phyloP scores from a whole-genome alignment of 2,329 filamentous ascomycete genomes.

The Aureobasidium musti region DNA sequence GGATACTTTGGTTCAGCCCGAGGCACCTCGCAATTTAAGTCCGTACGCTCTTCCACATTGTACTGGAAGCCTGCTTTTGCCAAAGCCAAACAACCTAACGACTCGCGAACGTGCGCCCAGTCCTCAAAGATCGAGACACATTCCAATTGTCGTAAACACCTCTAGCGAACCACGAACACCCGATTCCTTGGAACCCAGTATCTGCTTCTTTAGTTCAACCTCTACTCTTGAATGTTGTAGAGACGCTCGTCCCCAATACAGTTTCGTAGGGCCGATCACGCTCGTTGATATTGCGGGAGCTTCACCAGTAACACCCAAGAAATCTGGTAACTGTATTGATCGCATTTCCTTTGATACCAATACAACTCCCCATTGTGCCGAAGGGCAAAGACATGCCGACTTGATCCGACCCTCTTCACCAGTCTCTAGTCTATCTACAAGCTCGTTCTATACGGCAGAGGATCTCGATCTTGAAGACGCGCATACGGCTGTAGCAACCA shows the following conservation, averaged over 20 bases:
- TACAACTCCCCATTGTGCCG: not conserved
- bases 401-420: not conserved
- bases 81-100: not conserved
- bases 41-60: not conserved
- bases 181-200: not conserved
- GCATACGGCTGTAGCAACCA: not conserved
- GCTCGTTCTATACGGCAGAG: slow-evolving; percentile 18
- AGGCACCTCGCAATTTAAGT: not conserved
- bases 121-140: slow-evolving; percentile 21
- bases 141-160: slow-evolving; percentile 13
- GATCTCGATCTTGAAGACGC: not conserved
- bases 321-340: too few relatives aligned
- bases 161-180: not conserved
- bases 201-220: slow-evolving; percentile 9
- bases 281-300: slow-evolving; percentile 8
- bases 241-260: not conserved
- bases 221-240: not conserved
- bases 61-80: slow-evolving; percentile 8
- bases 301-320: not conserved
- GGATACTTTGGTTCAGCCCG: not conserved
- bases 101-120: slow-evolving; percentile 3
- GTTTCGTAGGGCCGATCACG: slow-evolving; percentile 5
- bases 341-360: not conserved
- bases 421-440: slow-evolving; percentile 19
- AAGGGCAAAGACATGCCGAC: slow-evolving; percentile 1